phyloP scores from a whole-genome alignment of 2,329 filamentous ascomycete genomes.

The Emergomyces pasteurianus region DNA sequence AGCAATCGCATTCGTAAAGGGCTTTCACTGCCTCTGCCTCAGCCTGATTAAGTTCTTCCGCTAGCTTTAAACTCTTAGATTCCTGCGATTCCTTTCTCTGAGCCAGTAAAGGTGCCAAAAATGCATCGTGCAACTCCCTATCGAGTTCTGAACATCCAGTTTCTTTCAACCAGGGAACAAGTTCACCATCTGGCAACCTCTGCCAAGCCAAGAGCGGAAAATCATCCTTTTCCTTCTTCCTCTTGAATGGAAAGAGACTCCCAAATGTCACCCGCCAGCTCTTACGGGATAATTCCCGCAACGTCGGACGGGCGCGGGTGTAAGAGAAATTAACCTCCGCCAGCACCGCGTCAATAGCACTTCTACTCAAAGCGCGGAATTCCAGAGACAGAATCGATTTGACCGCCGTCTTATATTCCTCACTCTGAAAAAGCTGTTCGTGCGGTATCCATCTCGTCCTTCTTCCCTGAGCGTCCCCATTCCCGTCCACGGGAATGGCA shows the following conservation, averaged over 20 bases:
- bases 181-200: slow-evolving; percentile 18
- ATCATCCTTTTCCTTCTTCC: slow-evolving; percentile 28
- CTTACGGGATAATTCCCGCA: slow-evolving; percentile 31
- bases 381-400: slow-evolving; percentile 29
- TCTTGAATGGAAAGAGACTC: slow-evolving; percentile 31
- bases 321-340: slow-evolving; percentile 39
- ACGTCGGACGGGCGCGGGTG: slow-evolving; percentile 29
- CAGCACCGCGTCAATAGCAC: slow-evolving; percentile 35
- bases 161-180: slow-evolving; percentile 25
- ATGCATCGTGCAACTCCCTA: slow-evolving; percentile 26
- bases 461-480: slow-evolving; percentile 9
- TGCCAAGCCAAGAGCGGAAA: slow-evolving; percentile 31
- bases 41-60: slow-evolving; percentile 31
- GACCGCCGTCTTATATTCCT: slow-evolving; percentile 32
- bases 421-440: slow-evolving; percentile 34
- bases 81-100: slow-evolving; percentile 26
- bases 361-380: slow-evolving; percentile 32
- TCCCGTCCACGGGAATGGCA: slow-evolving; percentile 3
- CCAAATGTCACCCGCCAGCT: slow-evolving; percentile 36
- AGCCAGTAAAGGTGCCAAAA: slow-evolving; percentile 28
- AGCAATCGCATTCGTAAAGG: slow-evolving; percentile 39
- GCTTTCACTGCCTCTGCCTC: slow-evolving; percentile 31
- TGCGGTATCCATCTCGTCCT: slow-evolving; percentile 19
- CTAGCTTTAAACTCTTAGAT: slow-evolving; percentile 25
- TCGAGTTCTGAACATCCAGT: slow-evolving; percentile 35